Evolutionary conservation across 2,329 filamentous ascomycete genomes (phyloP), one percentile per base, ranked within the genome.

Genomic region (Amauroascus verrucosus): DNA sequence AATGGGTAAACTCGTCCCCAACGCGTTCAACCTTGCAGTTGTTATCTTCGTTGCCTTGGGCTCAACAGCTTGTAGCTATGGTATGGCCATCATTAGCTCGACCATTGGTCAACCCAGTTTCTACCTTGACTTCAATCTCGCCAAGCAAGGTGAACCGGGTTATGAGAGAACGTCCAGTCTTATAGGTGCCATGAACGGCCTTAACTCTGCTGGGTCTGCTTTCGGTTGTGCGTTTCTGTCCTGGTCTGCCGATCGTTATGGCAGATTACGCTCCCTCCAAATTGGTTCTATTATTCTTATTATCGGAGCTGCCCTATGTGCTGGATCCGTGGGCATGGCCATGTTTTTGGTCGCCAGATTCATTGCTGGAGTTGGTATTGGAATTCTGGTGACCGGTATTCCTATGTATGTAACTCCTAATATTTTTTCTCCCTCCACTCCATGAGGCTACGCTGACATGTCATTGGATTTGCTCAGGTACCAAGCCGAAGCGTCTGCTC

Each of bases 91-190:
- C 45, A 72, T 75, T 38, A 67, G 69, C 11, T 72, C 70, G 11
- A 75, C 72, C 1, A 67, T 75, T 48, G 74, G 73, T 1, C 72
- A 75, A 54, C 71, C 72, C 3, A 68, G 64, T 35, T 75, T 75
- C 63, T 74, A 71, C 60, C 63, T 59, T 4, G 71, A 69, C 59
- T 68, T 75, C 46, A 57, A 67, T 28, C 65, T 75, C 11, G 68
- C 69, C 5, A 52, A 65, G 6, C 60, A 64, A 53, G 68, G 65
- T 8, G 61, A 69, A 50, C 65, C 70, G 1, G 71, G 70, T 20
- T 75, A 75, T 57, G 58, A 57, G 1, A 67, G 69, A 43, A 74
- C 72, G 1, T 66, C 70, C 3, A 67, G 69, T 54, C 64, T 72
- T 18, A 70, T 74, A 41, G 72, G 70, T 30, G 72, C 71, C 18